Percentiles rank a stretch among this genome's conserved stretches.
Conservation (phyloP, 2,329 filamentous ascomycete genomes). For the Colletotrichum sp. region DNA sequence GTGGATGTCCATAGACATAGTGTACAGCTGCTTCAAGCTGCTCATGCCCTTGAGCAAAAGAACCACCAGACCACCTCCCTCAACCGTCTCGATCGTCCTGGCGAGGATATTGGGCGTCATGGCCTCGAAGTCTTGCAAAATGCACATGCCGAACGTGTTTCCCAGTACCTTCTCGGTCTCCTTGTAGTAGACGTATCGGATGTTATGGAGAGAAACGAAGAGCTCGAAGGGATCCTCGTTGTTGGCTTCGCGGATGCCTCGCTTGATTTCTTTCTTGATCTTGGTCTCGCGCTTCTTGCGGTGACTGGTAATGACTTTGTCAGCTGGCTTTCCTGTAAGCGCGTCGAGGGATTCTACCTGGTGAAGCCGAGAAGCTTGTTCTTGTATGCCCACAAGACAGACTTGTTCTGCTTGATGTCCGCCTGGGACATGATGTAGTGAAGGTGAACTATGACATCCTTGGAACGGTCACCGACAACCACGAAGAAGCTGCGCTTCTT, state of each 20-base stretch:
- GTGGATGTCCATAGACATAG: slow-evolving; percentile 96
- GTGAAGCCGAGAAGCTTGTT: slow-evolving; percentile 95
- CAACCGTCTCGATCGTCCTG: slow-evolving; percentile 94
- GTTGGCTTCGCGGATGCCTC: slow-evolving; percentile 90
- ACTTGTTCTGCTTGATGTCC: slow-evolving; percentile 89
- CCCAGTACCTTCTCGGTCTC: slow-evolving; percentile 98
- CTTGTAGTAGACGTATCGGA: slow-evolving; percentile 99
- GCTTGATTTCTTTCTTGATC: slow-evolving; percentile 98
- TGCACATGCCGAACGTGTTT: slow-evolving; percentile 98
- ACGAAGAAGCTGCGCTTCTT: slow-evolving; percentile 99
- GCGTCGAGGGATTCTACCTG: slow-evolving; percentile 48
- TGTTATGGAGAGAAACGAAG: slow-evolving; percentile 94
- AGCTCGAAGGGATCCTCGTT: slow-evolving; percentile 95
- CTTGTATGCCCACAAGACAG: slow-evolving; percentile 98
- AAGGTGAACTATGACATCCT: slow-evolving; percentile 93
- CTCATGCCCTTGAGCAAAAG: slow-evolving; percentile 94
- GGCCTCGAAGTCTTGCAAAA: slow-evolving; percentile 97
- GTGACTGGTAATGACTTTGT: slow-evolving; percentile 62
- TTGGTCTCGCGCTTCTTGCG: slow-evolving; percentile 98
- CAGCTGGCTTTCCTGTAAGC: not conserved
- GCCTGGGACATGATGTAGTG: slow-evolving; percentile 92
- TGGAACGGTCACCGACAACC: slow-evolving; percentile 90
- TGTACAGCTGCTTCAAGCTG: slow-evolving; percentile 96
- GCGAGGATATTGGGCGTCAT: slow-evolving; percentile 97
- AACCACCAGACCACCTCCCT: slow-evolving; percentile 91